Evolutionary conservation across 2,329 filamentous ascomycete genomes (phyloP).

Genomic region (Cladobotryum protrusum): DNA sequence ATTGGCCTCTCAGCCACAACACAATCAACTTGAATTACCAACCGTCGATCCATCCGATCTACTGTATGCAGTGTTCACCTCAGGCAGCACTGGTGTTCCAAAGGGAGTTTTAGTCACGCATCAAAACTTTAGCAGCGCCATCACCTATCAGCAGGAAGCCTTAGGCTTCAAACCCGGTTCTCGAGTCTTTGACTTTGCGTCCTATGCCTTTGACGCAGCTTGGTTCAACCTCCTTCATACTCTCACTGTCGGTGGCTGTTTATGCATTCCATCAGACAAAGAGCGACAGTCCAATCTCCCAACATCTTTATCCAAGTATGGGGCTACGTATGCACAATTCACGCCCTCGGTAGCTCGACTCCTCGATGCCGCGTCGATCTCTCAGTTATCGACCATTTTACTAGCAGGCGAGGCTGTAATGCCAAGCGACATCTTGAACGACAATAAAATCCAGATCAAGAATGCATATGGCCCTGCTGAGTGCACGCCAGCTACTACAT

Average conservation of each 20-base stretch:
- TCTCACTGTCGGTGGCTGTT: background rate
- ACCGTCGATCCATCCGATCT: background rate
- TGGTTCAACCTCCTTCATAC: background rate
- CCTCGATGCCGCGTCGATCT: no score
- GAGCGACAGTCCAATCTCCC: no score
- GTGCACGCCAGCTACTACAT: background rate
- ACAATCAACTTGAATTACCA: background rate
- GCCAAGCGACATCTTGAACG: no score
- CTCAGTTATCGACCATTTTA: no score
- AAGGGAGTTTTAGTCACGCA: slow-evolving; percentile 35
- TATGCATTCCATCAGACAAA: no score
- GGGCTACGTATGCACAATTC: no score
- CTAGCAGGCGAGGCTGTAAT: no score
- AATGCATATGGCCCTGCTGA: slow-evolving; percentile 1
- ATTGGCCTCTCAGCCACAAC: no score
- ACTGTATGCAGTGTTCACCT: slow-evolving; percentile 45
- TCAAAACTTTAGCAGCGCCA: background rate
- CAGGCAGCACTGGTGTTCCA: slow-evolving; percentile 48
- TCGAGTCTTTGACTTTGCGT: slow-evolving; percentile 9
- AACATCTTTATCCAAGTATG: no score
- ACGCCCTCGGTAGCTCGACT: no score
- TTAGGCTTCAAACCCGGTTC: background rate
- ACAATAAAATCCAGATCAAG: background rate
- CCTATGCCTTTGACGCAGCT: slow-evolving; percentile 10
- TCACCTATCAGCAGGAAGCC: no score